Evolutionary conservation across 768 basidiomycete genomes (phyloP), one percentile per base, ranked within the genome.

Genomic region (Lactarius deliciosus): DNA sequence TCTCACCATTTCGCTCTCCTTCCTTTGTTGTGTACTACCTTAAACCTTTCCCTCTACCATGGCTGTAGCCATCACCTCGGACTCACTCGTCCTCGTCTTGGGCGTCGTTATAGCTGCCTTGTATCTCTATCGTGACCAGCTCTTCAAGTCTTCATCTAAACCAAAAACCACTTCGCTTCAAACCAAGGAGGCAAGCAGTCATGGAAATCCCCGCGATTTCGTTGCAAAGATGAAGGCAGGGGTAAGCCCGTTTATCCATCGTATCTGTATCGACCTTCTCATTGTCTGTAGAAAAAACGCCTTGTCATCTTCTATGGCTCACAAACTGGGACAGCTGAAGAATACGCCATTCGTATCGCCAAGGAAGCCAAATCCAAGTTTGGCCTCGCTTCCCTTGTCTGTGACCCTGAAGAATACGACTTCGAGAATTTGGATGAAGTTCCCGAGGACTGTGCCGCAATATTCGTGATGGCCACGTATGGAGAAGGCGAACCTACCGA

Each of bases 401-500:
- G 95, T 74, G 96, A 99, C 75, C 95, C 96, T 3, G 97, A 99
- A 77, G 96, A 99, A 77, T 98, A 98, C 76, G 97, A 98, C 75
- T 98, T 98, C 74, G 94, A 96, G 76, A 95, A 91, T 76, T 87
- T 98, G 69, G 96, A 98, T 78, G 82, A 89, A 75, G 76, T 98
- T 34, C 92, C 97, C 0, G 90, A 91, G 71, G 90, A 95, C 76
- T 88, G 84, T 69, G 91, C 89, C 22, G 93, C 88, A 64, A 87
- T 99, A 77, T 98, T 99, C 75, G 94, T 96, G 73, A 85, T 98
- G 87, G 96, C 96, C 13, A 98, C 96, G 15, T 99, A 99, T 73
- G 96, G 96, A 69, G 96, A 99, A 80, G 96, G 96, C 65, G 96
- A 99, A 77, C 96, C 96, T 38, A 98, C 96, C 13, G 96, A 99